Conservation (phyloP, 305 asterid species). For the Plantago lanceolata region DNA sequence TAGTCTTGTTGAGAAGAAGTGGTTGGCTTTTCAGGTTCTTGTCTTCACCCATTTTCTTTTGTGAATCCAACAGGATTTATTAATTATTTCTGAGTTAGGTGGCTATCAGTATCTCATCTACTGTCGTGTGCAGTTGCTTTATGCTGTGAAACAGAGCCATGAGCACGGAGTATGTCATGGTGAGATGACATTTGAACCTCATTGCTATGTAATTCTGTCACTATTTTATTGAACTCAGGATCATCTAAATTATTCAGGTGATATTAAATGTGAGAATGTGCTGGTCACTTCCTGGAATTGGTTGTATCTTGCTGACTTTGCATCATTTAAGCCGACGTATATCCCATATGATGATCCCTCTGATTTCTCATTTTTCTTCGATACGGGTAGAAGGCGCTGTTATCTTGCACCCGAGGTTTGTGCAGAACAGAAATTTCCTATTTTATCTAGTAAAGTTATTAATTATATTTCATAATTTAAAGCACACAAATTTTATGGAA, state of each 20-base stretch:
- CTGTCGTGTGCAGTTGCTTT: slow-evolving; percentile 71
- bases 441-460: neutral
- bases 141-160: slow-evolving; percentile 93
- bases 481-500: too few relatives aligned
- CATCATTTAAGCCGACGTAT: slow-evolving; percentile 89
- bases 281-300: slow-evolving; percentile 93
- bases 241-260: slow-evolving; percentile 57
- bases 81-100: neutral
- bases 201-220: slow-evolving; percentile 14
- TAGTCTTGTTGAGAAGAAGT: slow-evolving; percentile 82
- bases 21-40: slow-evolving; percentile 96
- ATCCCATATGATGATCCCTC: slow-evolving; percentile 95
- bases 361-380: slow-evolving; percentile 98
- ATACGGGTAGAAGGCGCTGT: slow-evolving; percentile 87
- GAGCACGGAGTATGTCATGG: slow-evolving; percentile 93
- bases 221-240: slow-evolving; percentile 19
- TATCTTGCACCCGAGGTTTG: slow-evolving; percentile 98
- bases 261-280: slow-evolving; percentile 95
- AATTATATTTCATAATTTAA: too few relatives aligned
- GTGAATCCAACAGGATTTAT: slow-evolving; percentile 23
- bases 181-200: slow-evolving; percentile 38
- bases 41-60: slow-evolving; percentile 18
- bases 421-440: slow-evolving; percentile 12
- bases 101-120: slow-evolving; percentile 25
- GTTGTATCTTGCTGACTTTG: slow-evolving; percentile 91